phyloP scores from a whole-genome alignment of 495 filamentous ascomycete genomes.

The Tuber brumale region DNA sequence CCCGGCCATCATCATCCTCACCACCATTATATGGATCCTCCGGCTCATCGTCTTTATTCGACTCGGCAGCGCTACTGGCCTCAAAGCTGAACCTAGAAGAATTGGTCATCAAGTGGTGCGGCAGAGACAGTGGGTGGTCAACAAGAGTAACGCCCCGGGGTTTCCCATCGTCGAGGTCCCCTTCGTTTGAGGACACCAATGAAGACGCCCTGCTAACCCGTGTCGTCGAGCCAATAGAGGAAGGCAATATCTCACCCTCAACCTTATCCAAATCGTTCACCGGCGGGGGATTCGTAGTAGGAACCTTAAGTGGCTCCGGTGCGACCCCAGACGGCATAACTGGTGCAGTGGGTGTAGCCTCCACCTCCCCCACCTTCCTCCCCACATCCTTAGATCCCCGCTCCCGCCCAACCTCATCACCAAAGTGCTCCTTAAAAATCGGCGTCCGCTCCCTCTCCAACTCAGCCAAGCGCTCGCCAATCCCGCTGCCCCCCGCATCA shows the following conservation, averaged over 20 bases:
- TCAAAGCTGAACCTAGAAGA: conserved; percentile 70
- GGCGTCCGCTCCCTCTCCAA: conserved; percentile 48
- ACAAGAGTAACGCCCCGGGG: conserved; percentile 35
- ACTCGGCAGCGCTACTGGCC: conserved; percentile 47
- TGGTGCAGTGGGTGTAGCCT: background rate
- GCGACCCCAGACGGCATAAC: background rate
- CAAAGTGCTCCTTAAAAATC: conserved; percentile 61
- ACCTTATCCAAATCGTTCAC: background rate
- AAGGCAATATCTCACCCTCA: background rate
- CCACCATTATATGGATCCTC: conserved; percentile 45
- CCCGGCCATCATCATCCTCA: conserved; percentile 36
- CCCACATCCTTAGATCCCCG: background rate
- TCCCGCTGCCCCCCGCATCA: background rate
- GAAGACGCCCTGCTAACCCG: background rate
- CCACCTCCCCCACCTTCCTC: conserved; percentile 7
- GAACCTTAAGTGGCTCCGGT: background rate
- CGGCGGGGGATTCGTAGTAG: background rate
- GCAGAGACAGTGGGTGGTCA: conserved; percentile 46
- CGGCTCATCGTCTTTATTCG: conserved; percentile 43
- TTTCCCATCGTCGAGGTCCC: conserved; percentile 27
- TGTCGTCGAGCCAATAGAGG: background rate
- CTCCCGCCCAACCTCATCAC: conserved; percentile 47
- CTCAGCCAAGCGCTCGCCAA: background rate
- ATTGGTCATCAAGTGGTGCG: conserved; percentile 59
- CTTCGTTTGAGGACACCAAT: conserved; percentile 15